phyloP scores from a whole-genome alignment of 257 asterid genomes.

The Paraleonurus japonicus region DNA sequence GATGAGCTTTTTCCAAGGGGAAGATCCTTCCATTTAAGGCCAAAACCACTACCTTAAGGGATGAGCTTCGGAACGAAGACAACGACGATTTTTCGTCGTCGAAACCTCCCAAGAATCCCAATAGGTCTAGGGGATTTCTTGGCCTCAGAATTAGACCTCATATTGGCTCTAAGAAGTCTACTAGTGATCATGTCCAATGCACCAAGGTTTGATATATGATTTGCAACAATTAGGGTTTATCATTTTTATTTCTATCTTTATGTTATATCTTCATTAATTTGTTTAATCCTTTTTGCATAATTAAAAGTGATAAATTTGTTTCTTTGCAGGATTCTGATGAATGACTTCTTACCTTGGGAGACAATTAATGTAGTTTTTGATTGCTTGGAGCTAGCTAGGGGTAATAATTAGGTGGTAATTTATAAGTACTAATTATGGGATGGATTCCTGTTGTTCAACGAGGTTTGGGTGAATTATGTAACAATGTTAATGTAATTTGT shows the following conservation, averaged over 20 bases:
- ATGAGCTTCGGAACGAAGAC: slow-evolving; percentile 19
- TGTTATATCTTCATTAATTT: no score
- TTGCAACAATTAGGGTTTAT: not conserved
- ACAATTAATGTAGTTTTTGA: not conserved
- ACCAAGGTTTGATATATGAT: not conserved
- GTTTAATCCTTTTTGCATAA: no score
- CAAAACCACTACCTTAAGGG: slow-evolving; percentile 45
- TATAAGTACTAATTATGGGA: not conserved
- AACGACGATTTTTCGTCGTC: not conserved
- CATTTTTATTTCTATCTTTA: not conserved
- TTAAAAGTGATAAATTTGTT: not conserved
- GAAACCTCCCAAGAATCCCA: slow-evolving; percentile 27
- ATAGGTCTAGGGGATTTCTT: slow-evolving; percentile 23
- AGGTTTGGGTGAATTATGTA: not conserved
- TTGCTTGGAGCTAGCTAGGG: not conserved
- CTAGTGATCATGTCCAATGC: no score
- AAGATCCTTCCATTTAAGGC: slow-evolving; percentile 49
- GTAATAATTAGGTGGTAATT: not conserved
- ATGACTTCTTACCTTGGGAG: not conserved
- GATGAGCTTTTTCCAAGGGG: slow-evolving; percentile 58
- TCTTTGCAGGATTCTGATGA: slow-evolving; percentile 19
- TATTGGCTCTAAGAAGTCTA: slow-evolving; percentile 19
- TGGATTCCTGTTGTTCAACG: not conserved
- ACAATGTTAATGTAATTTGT: not conserved
- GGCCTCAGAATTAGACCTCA: slow-evolving; percentile 24